phyloP scores from a whole-genome alignment of 73 alveolate species.

The Breviolum minutum region DNA sequence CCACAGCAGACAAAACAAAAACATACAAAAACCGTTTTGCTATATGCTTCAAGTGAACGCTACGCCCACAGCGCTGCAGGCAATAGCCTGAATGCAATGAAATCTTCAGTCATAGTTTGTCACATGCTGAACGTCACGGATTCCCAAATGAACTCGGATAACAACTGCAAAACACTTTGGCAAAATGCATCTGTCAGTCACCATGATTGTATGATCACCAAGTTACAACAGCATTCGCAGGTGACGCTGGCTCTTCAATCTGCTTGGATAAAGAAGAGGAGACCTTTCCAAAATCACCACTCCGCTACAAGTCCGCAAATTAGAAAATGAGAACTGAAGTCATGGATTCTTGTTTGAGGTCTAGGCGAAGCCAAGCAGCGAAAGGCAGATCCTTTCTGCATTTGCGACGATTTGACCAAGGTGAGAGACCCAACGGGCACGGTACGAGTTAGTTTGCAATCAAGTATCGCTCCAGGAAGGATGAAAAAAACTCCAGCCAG shows the following conservation, averaged over 20 bases:
- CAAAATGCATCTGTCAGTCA: not conserved
- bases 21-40: not conserved
- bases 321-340: too few species aligned
- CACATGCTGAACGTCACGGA: too few species aligned
- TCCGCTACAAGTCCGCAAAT: not conserved
- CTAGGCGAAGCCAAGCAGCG: constrained; percentile 84
- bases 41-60: not conserved
- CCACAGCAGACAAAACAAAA: not conserved
- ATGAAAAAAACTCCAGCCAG: constrained; percentile 67
- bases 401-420: not conserved
- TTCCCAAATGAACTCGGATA: not conserved
- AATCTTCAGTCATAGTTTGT: too few species aligned
- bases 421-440: not conserved
- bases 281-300: not conserved
- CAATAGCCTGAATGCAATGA: constrained; percentile 51
- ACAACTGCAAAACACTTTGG: not conserved
- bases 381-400: constrained; percentile 33
- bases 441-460: not conserved
- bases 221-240: constrained; percentile 83
- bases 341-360: not conserved
- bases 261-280: constrained; percentile 69
- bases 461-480: constrained; percentile 79
- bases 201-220: not conserved
- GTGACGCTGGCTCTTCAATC: constrained; percentile 93
- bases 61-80: constrained; percentile 95